Evolutionary conservation across 1,284 basidiomycete genomes (phyloP).

Genomic region (Laetiporus sulphureus): DNA sequence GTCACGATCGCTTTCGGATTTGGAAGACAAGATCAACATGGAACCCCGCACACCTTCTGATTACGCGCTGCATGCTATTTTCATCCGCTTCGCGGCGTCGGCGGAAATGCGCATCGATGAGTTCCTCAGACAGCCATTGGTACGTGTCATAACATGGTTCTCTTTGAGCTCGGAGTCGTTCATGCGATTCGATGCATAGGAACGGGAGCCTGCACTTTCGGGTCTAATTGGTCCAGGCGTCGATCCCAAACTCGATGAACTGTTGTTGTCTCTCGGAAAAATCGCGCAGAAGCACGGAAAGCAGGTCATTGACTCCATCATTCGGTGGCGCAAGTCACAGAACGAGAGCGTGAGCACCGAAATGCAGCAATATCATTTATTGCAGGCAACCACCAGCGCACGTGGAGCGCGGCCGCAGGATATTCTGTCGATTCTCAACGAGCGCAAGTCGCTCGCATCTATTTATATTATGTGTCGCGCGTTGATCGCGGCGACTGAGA

Average conservation of each 20-base stretch:
- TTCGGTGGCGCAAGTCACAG: conserved; percentile 82
- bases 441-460: conserved; percentile 76
- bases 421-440: conserved; percentile 53
- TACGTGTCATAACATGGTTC: too few species aligned
- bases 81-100: conserved; percentile 74
- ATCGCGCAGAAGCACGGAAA: conserved; percentile 83
- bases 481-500: conserved; percentile 70
- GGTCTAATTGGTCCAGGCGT: conserved; percentile 64
- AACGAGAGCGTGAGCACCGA: conserved; percentile 57
- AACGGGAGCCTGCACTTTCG: conserved; percentile 60
- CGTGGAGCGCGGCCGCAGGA: conserved; percentile 43
- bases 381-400: conserved; percentile 35
- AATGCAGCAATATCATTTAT: conserved; percentile 42
- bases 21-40: conserved; percentile 57
- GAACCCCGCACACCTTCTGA: conserved; percentile 79
- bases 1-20: conserved; percentile 42
- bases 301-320: conserved; percentile 81
- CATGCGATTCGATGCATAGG: conserved; percentile 33
- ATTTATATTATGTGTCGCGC: conserved; percentile 88
- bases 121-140: conserved; percentile 64
- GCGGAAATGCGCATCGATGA: conserved; percentile 74
- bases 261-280: conserved; percentile 78
- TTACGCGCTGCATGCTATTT: conserved; percentile 81
- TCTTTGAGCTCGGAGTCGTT: conserved; percentile 3
- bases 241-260: conserved; percentile 76